Conservation (phyloP, 2,329 filamentous ascomycete species). For the Exophiala alcalophila region DNA sequence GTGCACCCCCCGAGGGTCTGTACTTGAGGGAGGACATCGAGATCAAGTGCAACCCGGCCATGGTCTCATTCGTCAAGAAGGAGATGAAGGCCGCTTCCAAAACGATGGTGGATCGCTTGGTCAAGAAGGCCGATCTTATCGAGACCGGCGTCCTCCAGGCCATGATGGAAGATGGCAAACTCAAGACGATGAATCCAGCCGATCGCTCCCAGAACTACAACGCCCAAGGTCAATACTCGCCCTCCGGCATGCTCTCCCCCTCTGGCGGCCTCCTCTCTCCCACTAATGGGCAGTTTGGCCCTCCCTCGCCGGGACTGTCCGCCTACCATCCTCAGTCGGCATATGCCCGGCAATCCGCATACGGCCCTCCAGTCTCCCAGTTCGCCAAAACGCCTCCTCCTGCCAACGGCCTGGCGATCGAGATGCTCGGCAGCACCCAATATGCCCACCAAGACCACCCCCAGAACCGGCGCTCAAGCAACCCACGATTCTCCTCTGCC, state of each 20-base stretch:
- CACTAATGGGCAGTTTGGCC: conserved; percentile 3
- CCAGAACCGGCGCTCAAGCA: no score
- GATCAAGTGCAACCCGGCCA: conserved; percentile 74
- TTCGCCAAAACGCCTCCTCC: no score
- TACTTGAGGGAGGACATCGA: conserved; percentile 82
- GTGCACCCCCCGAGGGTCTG: conserved; percentile 64
- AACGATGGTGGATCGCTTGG: conserved; percentile 63
- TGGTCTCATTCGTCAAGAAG: conserved; percentile 75
- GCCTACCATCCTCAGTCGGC: no score
- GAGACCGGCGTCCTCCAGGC: conserved; percentile 32
- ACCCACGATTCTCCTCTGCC: conserved; percentile 18
- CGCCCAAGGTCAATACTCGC: conserved; percentile 20
- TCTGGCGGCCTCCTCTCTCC: conserved; percentile 12
- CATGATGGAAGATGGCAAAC: conserved; percentile 29
- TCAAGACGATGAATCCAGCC: conserved; percentile 27
- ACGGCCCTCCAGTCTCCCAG: conserved; percentile 2
- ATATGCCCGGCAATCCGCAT: conserved; percentile 20
- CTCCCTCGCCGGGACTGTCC: no score
- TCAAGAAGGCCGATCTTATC: conserved; percentile 50
- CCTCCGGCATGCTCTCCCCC: conserved; percentile 19
- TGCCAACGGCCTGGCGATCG: conserved; percentile 27
- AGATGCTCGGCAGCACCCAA: conserved; percentile 28
- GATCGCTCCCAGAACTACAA: conserved; percentile 23
- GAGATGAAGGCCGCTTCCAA: conserved; percentile 75
- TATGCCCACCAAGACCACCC: conserved; percentile 10